Base-by-base conservation (phyloP, 208 protist species). In the Vickermania ingenoplastis region DNA sequence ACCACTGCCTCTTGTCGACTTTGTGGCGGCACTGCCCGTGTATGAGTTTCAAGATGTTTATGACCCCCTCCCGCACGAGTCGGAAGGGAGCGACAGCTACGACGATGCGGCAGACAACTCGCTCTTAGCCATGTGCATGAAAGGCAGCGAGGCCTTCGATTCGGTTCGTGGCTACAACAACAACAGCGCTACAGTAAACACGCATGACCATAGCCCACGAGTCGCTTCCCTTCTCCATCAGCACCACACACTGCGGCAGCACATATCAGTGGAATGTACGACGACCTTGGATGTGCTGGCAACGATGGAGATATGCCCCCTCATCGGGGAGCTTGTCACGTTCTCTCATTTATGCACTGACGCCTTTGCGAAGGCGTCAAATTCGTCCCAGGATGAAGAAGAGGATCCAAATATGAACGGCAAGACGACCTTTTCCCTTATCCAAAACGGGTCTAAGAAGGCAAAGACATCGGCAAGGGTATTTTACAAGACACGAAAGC, bases 401-500 rank as follows among this genome's bases (percentile, higher is more conserved):
- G n/a, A n/a, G n/a, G n/a, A n/a, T n/a, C n/a, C n/a, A n/a, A n/a
- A n/a, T n/a, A n/a, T n/a, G n/a, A n/a, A n/a, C n/a, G n/a, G n/a
- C n/a, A n/a, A n/a, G n/a, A n/a, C n/a, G n/a, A n/a, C n/a, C n/a
- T n/a, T n/a, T n/a, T n/a, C n/a, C n/a, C n/a, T n/a, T n/a, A n/a
- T n/a, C n/a, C n/a, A n/a, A n/a, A n/a, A n/a, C n/a, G n/a, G n/a
- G n/a, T n/a, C n/a, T n/a, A n/a, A n/a, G 36, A 45, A 45, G 17
- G 7, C 17, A 17, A 45, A 45, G 17, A 45, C 17, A 17, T 45
- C 36, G 36, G 36, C 36, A 75, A 54, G 73, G 85, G 66, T 71
- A 67, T 60, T 60, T 78, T 68, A 61, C 73, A 30, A 24, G 26
- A 7, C 53, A n/a, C 75, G 79, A 0, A 54, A 81, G 27, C 89